Percentiles rank a stretch among this genome's conserved stretches.
phyloP scores from a whole-genome alignment of 352 stramenopile genomes.

The Phytophthora fragariaefolia region DNA sequence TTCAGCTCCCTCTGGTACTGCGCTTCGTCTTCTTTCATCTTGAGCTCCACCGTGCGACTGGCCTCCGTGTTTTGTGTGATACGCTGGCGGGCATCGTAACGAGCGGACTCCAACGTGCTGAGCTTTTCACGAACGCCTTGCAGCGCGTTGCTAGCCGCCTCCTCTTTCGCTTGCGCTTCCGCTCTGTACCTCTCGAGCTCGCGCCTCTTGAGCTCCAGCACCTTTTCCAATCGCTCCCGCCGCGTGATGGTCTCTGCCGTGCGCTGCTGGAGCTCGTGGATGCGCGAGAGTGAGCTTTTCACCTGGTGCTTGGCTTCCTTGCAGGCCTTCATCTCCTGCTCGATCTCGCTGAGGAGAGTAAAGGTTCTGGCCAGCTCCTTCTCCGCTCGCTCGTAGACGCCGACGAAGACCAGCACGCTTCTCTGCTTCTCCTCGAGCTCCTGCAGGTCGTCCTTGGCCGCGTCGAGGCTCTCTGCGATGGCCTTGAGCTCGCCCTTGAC shows the following conservation, averaged over 20 bases:
- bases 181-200: constrained; percentile 71
- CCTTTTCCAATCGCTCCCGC: constrained; percentile 75
- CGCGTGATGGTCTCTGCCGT: constrained; percentile 64
- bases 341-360: constrained; percentile 65
- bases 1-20: constrained; percentile 71
- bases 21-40: constrained; percentile 70
- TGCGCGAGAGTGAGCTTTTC: constrained; percentile 56
- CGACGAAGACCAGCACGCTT: constrained; percentile 65
- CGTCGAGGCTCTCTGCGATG: constrained; percentile 70
- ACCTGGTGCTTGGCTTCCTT: constrained; percentile 80
- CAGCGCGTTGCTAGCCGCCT: constrained; percentile 64
- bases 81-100: constrained; percentile 56
- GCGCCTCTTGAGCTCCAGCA: constrained; percentile 72
- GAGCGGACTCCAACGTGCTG: constrained; percentile 53
- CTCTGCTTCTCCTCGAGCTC: constrained; percentile 69
- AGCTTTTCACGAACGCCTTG: constrained; percentile 61
- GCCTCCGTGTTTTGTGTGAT: constrained; percentile 59
- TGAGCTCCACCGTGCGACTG: constrained; percentile 66
- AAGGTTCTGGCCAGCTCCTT: constrained; percentile 75
- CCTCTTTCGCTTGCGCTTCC: constrained; percentile 70
- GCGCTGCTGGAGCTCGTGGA: constrained; percentile 56
- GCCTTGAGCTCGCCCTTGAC: constrained; percentile 75
- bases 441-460: constrained; percentile 70
- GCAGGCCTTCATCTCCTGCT: constrained; percentile 68
- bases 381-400: constrained; percentile 71